A percentile compares a stretch with the other conserved stretches of the same genome.
phyloP scores from a whole-genome alignment of 768 basidiomycete genomes.

The Tylopilus cervinicoccineus region DNA sequence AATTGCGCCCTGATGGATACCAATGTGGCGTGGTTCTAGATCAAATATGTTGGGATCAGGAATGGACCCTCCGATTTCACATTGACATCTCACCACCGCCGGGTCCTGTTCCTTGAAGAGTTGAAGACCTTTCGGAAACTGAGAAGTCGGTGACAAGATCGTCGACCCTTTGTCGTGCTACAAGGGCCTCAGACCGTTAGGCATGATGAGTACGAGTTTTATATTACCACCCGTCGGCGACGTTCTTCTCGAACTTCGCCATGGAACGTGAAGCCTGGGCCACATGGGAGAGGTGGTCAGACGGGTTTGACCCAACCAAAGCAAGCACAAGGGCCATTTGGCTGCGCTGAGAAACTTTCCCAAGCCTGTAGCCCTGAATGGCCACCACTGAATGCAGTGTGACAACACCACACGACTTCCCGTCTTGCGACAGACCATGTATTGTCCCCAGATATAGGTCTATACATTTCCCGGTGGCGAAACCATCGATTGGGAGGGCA shows the following conservation, averaged over 20 bases:
- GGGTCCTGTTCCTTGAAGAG: not conserved
- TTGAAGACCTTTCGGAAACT: not conserved
- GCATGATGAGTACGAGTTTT: not conserved
- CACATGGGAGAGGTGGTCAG: slow-evolving; percentile 3
- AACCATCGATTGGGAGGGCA: too few relatives aligned
- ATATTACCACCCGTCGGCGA: slow-evolving; percentile 3
- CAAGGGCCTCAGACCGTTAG: not conserved
- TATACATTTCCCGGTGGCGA: too few relatives aligned
- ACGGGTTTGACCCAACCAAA: not conserved
- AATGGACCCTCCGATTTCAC: not conserved
- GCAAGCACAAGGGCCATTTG: too few relatives aligned
- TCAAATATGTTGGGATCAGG: not conserved
- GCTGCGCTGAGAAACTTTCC: too few relatives aligned
- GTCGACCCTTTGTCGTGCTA: slow-evolving; percentile 2
- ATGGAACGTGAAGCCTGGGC: slow-evolving; percentile 4
- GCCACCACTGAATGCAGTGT: too few relatives aligned
- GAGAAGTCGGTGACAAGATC: not conserved
- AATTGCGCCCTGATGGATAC: not conserved
- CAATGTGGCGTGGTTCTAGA: slow-evolving; percentile 5
- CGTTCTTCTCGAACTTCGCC: slow-evolving; percentile 5
- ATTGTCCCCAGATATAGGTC: too few relatives aligned
- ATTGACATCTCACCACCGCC: not conserved
- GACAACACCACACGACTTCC: too few relatives aligned
- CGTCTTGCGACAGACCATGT: too few relatives aligned
- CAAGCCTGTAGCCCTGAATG: too few relatives aligned